A percentile compares a stretch with the other conserved stretches of the same genome.
phyloP scores from a whole-genome alignment of 2,329 filamentous ascomycete genomes.

The Penicillium capsulatum region DNA sequence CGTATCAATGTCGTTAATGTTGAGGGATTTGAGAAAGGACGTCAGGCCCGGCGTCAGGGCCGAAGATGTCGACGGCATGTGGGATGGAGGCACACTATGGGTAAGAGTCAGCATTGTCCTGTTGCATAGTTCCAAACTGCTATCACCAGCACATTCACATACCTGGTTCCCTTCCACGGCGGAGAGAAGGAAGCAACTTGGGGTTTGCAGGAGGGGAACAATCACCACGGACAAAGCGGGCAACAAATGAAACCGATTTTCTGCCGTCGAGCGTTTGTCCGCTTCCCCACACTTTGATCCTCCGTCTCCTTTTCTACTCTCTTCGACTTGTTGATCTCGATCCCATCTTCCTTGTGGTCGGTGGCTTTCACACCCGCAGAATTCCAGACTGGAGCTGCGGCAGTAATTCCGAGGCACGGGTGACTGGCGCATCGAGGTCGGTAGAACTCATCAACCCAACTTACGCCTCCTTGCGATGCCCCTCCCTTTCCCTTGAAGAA shows the following conservation, averaged over 20 bases:
- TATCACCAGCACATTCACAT: not conserved
- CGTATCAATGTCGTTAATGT: slow-evolving; percentile 68
- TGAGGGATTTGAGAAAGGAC: slow-evolving; percentile 74
- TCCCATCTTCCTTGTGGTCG: slow-evolving; percentile 6
- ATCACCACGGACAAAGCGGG: slow-evolving; percentile 12
- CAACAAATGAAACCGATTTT: slow-evolving; percentile 24
- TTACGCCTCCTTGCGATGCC: slow-evolving; percentile 17
- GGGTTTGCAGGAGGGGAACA: slow-evolving; percentile 1
- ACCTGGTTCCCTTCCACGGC: not conserved
- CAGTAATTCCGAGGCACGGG: slow-evolving; percentile 28
- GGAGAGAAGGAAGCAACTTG: not conserved
- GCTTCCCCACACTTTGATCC: slow-evolving; percentile 26
- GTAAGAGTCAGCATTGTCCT: not conserved
- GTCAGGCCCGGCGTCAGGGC: slow-evolving; percentile 68
- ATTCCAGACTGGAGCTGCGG: slow-evolving; percentile 15
- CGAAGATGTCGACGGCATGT: slow-evolving; percentile 56
- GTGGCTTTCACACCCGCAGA: too few species aligned
- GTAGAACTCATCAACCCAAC: slow-evolving; percentile 19
- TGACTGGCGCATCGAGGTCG: slow-evolving; percentile 41
- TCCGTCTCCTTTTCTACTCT: slow-evolving; percentile 13
- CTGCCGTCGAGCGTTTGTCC: slow-evolving; percentile 24
- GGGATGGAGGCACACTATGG: slow-evolving; percentile 18
- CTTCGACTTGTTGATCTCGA: slow-evolving; percentile 6
- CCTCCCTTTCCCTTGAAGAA: slow-evolving; percentile 12
- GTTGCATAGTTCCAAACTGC: too few species aligned